Percentiles rank a stretch among this genome's conserved stretches.
Evolutionary conservation across 306 rosid genomes (phyloP).

Genomic region (Vigna hirtella): DNA sequence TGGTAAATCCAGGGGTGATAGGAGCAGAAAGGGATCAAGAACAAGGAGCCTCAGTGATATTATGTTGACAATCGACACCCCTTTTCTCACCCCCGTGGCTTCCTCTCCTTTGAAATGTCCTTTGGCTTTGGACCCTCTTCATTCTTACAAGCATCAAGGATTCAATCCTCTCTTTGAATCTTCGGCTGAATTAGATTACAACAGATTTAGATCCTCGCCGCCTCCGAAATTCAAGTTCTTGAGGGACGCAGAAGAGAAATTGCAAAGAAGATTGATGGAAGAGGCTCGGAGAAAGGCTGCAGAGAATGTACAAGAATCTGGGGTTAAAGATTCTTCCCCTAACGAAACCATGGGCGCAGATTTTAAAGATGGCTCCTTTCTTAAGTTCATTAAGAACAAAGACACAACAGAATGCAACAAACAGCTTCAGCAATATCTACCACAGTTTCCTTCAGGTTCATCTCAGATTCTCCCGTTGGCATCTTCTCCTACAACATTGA

Average conservation of each 20-base stretch:
- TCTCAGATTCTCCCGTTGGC: slow-evolving; percentile 87
- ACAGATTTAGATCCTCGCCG: slow-evolving; percentile 74
- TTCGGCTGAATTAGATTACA: slow-evolving; percentile 59
- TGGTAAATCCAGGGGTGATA: slow-evolving; percentile 62
- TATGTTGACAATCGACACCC: slow-evolving; percentile 54
- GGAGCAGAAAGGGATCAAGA: slow-evolving; percentile 75
- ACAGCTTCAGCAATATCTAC: slow-evolving; percentile 45
- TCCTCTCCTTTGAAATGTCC: slow-evolving; percentile 64
- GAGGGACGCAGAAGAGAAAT: slow-evolving; percentile 91
- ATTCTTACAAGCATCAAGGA: slow-evolving; percentile 65
- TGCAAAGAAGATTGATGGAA: slow-evolving; percentile 67
- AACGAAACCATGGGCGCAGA: slow-evolving; percentile 37
- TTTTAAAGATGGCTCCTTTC: slow-evolving; percentile 51
- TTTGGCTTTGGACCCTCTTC: slow-evolving; percentile 58
- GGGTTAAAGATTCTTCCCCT: slow-evolving; percentile 35
- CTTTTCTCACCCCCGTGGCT: slow-evolving; percentile 60
- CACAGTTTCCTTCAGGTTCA: slow-evolving; percentile 67
- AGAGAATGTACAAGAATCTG: slow-evolving; percentile 44
- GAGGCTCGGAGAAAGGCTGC: slow-evolving; percentile 62
- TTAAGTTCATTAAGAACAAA: slow-evolving; percentile 52
- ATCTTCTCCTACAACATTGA: slow-evolving; percentile 73
- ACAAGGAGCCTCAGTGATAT: slow-evolving; percentile 75
- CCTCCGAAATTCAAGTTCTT: slow-evolving; percentile 87
- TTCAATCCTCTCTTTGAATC: slow-evolving; percentile 90
- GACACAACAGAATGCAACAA: slow-evolving; percentile 49